These are phyloP conservation scores for Acanthamoeba royreba DNA, from an alignment of 208 protist species.

Conservation along the genomic window DNA sequence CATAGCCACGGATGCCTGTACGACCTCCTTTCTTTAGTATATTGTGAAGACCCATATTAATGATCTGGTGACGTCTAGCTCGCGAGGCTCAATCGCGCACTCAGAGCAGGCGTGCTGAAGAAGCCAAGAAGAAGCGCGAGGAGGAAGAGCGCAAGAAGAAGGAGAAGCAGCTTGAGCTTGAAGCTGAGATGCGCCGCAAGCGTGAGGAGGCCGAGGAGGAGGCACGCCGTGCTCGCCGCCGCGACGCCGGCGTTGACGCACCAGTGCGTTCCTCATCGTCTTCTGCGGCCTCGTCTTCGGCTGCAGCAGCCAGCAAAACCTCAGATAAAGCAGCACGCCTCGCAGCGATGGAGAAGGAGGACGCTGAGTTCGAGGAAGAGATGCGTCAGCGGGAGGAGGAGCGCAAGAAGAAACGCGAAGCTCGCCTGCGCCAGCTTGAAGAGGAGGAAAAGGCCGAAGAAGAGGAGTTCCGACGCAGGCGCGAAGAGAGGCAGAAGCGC, in stretches of 20 bases:
- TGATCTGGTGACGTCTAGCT: background rate
- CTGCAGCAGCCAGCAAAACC: background rate
- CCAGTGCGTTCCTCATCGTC: background rate
- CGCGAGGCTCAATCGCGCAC: background rate
- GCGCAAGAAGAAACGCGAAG: background rate
- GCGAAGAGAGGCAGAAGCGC: conserved; percentile 6
- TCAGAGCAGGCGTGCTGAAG: background rate
- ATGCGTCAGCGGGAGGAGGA: background rate
- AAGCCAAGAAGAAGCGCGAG: conserved; percentile 35
- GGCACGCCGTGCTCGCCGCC: background rate
- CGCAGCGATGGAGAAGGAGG: background rate
- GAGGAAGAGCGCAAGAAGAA: conserved; percentile 44
- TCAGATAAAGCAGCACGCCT: background rate
- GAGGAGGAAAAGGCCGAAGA: conserved; percentile 28
- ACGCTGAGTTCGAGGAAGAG: conserved; percentile 28
- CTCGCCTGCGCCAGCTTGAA: background rate
- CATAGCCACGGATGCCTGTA: conserved; percentile 14
- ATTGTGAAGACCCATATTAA: background rate
- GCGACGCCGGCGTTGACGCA: background rate
- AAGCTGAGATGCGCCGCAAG: conserved; percentile 34
- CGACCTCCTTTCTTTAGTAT: background rate
- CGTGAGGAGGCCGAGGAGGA: conserved; percentile 34
- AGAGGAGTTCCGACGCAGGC: conserved; percentile 3
- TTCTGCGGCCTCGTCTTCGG: background rate
- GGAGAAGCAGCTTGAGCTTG: conserved; percentile 10